These are phyloP conservation scores for Ilyonectria robusta DNA, from an alignment of 2,329 filamentous ascomycete genomes.

Conservation along the genomic window DNA sequence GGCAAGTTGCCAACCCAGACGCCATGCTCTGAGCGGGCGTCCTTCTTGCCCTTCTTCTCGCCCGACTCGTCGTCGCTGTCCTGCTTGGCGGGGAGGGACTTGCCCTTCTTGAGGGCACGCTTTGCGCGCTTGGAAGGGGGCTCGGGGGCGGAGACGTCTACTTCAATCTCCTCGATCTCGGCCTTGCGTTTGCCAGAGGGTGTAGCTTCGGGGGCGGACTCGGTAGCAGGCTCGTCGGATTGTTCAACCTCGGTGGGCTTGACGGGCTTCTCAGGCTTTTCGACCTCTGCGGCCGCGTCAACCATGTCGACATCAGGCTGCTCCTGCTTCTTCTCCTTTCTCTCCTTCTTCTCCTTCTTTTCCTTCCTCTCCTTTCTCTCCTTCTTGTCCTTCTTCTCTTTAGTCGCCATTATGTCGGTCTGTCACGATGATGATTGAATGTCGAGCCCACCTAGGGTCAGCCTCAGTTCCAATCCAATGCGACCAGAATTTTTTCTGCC, in stretches of 20 bases:
- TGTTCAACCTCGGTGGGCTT: conserved; percentile 30
- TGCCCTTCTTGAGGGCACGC: conserved; percentile 89
- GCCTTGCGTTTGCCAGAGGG: conserved; percentile 76
- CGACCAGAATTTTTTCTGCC: conserved; percentile 35
- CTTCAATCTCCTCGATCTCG: conserved; percentile 81
- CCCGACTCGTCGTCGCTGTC: conserved; percentile 54
- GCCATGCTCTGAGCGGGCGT: conserved; percentile 81
- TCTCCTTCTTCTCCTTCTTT: conserved; percentile 28
- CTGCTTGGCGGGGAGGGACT: conserved; percentile 64
- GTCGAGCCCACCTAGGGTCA: not conserved
- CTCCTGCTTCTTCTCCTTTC: conserved; percentile 19
- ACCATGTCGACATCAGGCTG: conserved; percentile 29
- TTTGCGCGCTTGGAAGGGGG: conserved; percentile 95
- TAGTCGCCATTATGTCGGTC: conserved; percentile 43
- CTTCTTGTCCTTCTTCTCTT: conserved; percentile 44
- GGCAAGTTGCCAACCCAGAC: conserved; percentile 97
- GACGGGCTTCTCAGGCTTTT: conserved; percentile 26
- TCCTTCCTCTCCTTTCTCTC: conserved; percentile 45
- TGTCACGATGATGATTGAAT: conserved; percentile 21
- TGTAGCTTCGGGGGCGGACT: conserved; percentile 16
- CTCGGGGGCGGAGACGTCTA: conserved; percentile 90
- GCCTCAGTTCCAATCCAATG: not conserved
- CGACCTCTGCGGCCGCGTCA: conserved; percentile 7
- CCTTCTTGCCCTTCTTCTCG: conserved; percentile 57
- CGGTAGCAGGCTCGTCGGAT: conserved; percentile 7